Base-by-base conservation (phyloP, 495 filamentous ascomycete species). In the Aspergillus diversus region DNA sequence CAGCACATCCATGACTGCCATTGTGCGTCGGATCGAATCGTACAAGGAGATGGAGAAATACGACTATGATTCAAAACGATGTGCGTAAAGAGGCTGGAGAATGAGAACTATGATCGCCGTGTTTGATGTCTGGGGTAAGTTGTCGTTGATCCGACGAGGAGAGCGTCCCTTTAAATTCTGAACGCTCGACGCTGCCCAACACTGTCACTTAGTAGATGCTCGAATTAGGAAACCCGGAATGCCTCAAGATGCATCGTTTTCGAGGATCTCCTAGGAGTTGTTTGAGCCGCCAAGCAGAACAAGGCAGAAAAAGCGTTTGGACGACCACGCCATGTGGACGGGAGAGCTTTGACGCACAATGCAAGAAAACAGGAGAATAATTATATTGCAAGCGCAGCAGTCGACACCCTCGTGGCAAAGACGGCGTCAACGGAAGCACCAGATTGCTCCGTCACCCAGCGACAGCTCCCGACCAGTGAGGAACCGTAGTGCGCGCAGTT, bases 1-100 rank as follows among this genome's bases (percentile, higher is more conserved):
- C 32, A 75, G 39, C 21, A 71, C 69, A 0, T 59, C 60, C 60
- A 66, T 66, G 16, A 47, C 8, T 49, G 54, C 55, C 52, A 49
- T 55, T 55, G 32, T 33, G 35, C 1, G 47, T 5, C 27, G 21
- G 4, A 7, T 27, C 1, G 16, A 27, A 17, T 1, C 11, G 47
- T 6, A 12, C 39, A 43, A 43, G 11, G n/a, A 27, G 47, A 50
- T 27, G n/a, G 21, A 27, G 1, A 27, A 27, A 27, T 27, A 12
- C 4, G 39, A 43, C 8, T 4, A 15, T 43, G 11, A 8, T 11
- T 11, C 4, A 43, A 0, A 43, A 11, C 0, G 5, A 43, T 43
- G 11, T 43, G 39, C 39, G 39, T 43, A 27, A 27, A 2, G 21
- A 27, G 21, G 2, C 21, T 2, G 21, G 21, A 27, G 21, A 27